These are phyloP conservation scores for Ceriops decandra DNA, from an alignment of 345 rosid species.

Conservation along the genomic window DNA sequence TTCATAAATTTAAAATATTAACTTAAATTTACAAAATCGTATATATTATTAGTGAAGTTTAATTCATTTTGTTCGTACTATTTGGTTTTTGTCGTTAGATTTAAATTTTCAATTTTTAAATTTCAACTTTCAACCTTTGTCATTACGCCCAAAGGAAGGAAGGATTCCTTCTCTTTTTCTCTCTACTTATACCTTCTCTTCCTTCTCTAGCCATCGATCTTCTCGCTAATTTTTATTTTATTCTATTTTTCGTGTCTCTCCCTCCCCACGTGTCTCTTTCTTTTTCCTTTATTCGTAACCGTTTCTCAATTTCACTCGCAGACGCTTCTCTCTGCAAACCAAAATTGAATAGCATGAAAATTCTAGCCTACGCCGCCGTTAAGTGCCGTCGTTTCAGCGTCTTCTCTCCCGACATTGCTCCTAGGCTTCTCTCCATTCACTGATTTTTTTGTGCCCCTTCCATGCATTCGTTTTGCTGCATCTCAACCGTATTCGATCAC, in stretches of 20 bases:
- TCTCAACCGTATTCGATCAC: conserved; percentile 29
- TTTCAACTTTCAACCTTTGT: no score
- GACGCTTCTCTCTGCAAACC: no score
- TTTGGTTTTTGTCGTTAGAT: no score
- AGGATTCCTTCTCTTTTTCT: conserved; percentile 7
- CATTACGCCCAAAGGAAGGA: no score
- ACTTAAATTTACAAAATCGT: no score
- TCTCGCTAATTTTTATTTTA: not conserved
- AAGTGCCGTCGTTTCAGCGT: conserved; percentile 15
- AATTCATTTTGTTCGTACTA: no score
- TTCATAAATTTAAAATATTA: no score
- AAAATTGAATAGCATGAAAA: conserved; percentile 1
- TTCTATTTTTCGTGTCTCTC: not conserved
- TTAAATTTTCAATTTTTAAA: no score
- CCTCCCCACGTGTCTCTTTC: not conserved
- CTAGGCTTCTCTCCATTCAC: not conserved
- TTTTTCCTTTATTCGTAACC: conserved; percentile 3
- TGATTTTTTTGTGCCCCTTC: not conserved
- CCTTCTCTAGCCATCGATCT: conserved; percentile 2
- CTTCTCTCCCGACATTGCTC: not conserved
- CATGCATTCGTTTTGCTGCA: conserved; percentile 69
- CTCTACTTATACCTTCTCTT: not conserved
- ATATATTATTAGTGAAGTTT: no score
- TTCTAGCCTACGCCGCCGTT: conserved; percentile 9
- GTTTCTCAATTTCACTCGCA: not conserved